These are phyloP conservation scores for Naganishia friedmannii DNA, from an alignment of 768 basidiomycete species.

Conservation along the genomic window DNA sequence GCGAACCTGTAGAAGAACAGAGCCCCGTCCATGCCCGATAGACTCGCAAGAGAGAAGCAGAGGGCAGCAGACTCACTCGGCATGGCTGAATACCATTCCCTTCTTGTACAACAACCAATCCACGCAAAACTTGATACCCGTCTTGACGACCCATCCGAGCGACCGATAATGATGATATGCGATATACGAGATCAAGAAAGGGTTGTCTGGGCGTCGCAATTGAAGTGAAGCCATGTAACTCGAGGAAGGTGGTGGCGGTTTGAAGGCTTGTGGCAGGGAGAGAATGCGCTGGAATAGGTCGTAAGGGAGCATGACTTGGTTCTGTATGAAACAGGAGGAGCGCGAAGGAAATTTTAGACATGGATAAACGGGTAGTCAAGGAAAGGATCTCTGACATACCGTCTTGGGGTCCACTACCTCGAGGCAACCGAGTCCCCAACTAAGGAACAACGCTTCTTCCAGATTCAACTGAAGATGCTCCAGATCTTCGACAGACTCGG, in stretches of 20 bases:
- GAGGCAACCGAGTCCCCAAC: constrained; percentile 79
- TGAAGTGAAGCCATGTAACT: constrained; percentile 47
- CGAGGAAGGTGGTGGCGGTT: constrained; percentile 35
- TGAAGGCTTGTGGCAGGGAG: constrained; percentile 49
- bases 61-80: constrained; percentile 65
- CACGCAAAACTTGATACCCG: constrained; percentile 94
- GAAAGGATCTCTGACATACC: constrained; percentile 55
- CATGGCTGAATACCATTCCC: constrained; percentile 91
- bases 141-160: constrained; percentile 93
- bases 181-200: constrained; percentile 83
- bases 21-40: neutral
- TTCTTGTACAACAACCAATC: constrained; percentile 92
- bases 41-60: neutral
- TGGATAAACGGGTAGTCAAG: neutral
- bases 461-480: constrained; percentile 89
- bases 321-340: constrained; percentile 61
- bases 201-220: constrained; percentile 67
- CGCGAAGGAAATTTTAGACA: constrained; percentile 25
- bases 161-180: constrained; percentile 93
- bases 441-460: constrained; percentile 82
- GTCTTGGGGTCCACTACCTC: constrained; percentile 65
- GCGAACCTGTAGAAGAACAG: constrained; percentile 65
- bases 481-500: constrained; percentile 60
- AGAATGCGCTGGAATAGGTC: constrained; percentile 23
- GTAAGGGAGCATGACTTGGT: constrained; percentile 6